Evolutionary conservation across 1,139 yeast species (phyloP).

Genomic region (Candida tropicalis): DNA sequence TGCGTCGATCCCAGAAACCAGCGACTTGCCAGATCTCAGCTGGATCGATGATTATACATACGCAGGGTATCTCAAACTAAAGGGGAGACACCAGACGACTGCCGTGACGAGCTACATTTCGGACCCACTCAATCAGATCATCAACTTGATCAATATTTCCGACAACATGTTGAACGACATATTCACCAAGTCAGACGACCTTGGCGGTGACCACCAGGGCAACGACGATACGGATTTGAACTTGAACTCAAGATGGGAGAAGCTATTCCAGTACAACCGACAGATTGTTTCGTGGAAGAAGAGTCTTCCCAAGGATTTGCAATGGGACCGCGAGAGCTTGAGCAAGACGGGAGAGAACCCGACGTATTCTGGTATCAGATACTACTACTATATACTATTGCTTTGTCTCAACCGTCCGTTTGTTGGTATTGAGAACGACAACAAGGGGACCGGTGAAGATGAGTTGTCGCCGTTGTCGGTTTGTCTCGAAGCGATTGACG

Average conservation of each 20-base stretch:
- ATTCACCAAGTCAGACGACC: constrained; percentile 38
- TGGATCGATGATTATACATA: constrained; percentile 55
- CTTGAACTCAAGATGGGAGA: constrained; percentile 38
- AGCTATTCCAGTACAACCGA: constrained; percentile 44
- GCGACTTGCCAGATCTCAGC: constrained; percentile 60
- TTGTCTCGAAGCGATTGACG: constrained; percentile 46
- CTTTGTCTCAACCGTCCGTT: constrained; percentile 64
- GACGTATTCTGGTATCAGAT: constrained; percentile 53
- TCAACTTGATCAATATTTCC: constrained; percentile 53
- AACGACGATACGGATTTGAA: constrained; percentile 33
- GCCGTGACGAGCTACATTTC: constrained; percentile 36
- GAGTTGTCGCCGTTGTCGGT: constrained; percentile 34
- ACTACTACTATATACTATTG: constrained; percentile 58
- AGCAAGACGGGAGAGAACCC: constrained; percentile 51
- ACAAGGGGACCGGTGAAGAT: constrained; percentile 12
- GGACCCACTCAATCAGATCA: constrained; percentile 48
- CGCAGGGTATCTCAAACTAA: constrained; percentile 24
- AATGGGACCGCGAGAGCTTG: constrained; percentile 51
- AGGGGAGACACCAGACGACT: constrained; percentile 14
- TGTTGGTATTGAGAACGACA: constrained; percentile 34
- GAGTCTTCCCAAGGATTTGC: constrained; percentile 48
- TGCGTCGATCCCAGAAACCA: constrained; percentile 63
- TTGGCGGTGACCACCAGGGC: constrained; percentile 24
- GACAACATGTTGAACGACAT: constrained; percentile 58
- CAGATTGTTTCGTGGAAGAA: constrained; percentile 55